Base-by-base conservation (phyloP, 2,329 filamentous ascomycete species). In the Stagonosporopsis cucurbitacearum region DNA sequence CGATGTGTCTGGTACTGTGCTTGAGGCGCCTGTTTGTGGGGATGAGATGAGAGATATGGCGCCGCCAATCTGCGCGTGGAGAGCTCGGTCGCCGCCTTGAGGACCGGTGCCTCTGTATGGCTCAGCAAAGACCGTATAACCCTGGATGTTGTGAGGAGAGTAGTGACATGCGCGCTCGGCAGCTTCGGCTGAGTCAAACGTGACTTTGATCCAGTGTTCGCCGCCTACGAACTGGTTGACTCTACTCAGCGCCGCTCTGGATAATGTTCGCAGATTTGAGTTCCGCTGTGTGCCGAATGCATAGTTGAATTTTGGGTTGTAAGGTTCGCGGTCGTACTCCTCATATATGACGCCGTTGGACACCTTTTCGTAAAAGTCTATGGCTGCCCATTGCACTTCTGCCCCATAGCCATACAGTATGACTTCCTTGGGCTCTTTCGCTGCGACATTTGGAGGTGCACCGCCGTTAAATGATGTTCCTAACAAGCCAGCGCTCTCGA, bases 311-410 rank as follows among this genome's bases (percentile, higher is more conserved):
- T 89, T 84, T 59, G 87, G 83, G 52, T 86, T 82, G 2, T 91
- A 90, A n/a, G 94, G 89, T 61, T 90, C 88, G 59, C 94, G 88
- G 8, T 92, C 87, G 76, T 98, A 98, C 77, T 97, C 93, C 78
- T 98, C 94, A 76, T 93, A 93, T 72, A 97, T 91, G 60, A 86
- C 80, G 23, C 93, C 93, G 28, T 78, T 77, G 6, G 91, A 94
- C 37, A 96, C 87, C 57, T 88, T 85, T 79, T 97, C 94, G 78
- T 90, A 98, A 77, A 91, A 91, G 64, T 90, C 87, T 66, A 98
- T 88, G 30, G 92, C 92, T 25, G 93, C 92, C 84, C 95, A 97
- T 70, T 87, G 84, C 7, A 75, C 72, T 4, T 84, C 81, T 82
- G 77, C 88, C 79, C 75, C 86, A 76, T 93, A 97, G 26, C 94